Evolutionary conservation across 2,329 filamentous ascomycete species (phyloP), one percentile per base, ranked within the genome.

Genomic region (Neonectria hederae): DNA sequence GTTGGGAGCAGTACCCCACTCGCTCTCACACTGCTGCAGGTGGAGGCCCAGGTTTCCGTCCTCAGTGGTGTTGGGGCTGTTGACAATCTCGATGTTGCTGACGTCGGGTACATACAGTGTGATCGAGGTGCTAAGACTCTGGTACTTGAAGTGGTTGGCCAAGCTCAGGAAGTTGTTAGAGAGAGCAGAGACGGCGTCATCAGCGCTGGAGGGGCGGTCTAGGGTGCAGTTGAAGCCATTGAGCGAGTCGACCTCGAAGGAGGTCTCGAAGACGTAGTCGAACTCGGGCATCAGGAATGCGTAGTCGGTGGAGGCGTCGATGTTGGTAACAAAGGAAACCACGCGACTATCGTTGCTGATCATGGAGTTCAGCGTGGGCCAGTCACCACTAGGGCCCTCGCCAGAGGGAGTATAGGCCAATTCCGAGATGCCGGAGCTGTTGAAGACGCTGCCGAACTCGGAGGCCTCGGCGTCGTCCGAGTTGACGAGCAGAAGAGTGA

Each of bases 141-240:
- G 80, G 81, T 94, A 89, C 57, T 91, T 84, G 82, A 96, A 95
- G 80, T 96, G 92, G 82, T 96, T 96, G 81, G 92, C 84, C 10
- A 96, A 82, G 26, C 92, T 88, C 76, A 96, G 84, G 71, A 88
- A 84, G 69, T 86, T 86, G 1, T 83, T 82, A 0, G 81, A 74
- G 26, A 91, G 74, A 2, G 90, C 91, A 1, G 82, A 72, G 17
- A 84, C 73, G 53, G 84, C 84, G 4, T 81, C 75, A 22, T 78
- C 76, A 35, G 89, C 79, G 6, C 78, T 77, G 0, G 83, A 78
- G 0, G 92, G 92, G 0, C 92, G 88, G 73, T 91, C 83, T 4
- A 92, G 83, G 0, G 83, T 85, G 82, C 92, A 96, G 77, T 89
- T 90, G 83, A 94, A 96, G 75, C 87, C 88, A 2, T 82, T 79